A percentile compares a stretch with the other conserved stretches of the same genome.
Conservation (phyloP, 2,329 filamentous ascomycete species). For the Pyrenochaeta sp. region DNA sequence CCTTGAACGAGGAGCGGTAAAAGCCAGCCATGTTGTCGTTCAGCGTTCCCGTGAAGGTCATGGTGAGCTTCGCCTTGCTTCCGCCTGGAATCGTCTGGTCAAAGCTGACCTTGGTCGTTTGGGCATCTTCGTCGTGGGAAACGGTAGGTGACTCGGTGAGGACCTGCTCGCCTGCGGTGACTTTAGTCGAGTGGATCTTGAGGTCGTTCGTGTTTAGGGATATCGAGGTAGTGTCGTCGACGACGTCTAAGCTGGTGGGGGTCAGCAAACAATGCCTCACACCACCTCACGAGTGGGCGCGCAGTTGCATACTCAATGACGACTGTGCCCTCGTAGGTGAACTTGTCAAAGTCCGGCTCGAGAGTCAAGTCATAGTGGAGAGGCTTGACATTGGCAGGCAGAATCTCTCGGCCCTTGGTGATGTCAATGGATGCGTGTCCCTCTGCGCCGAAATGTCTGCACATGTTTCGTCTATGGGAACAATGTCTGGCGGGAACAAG, state of each 20-base stretch:
- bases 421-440: constrained; percentile 66
- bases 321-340: constrained; percentile 86
- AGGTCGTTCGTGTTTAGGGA: constrained; percentile 89
- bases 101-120: constrained; percentile 84
- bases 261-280: constrained; percentile 26
- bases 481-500: constrained; percentile 63
- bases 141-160: constrained; percentile 71
- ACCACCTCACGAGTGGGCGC: neutral
- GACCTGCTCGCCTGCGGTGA: constrained; percentile 67
- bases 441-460: constrained; percentile 67
- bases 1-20: constrained; percentile 94
- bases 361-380: constrained; percentile 89
- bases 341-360: constrained; percentile 88
- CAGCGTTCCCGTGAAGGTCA: constrained; percentile 79
- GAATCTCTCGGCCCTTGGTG: constrained; percentile 76
- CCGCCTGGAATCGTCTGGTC: constrained; percentile 76
- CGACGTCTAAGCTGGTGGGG: constrained; percentile 72
- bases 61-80: constrained; percentile 77
- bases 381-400: constrained; percentile 93
- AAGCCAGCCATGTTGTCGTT: constrained; percentile 98
- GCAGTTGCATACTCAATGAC: constrained; percentile 71
- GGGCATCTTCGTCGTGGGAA: constrained; percentile 78
- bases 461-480: constrained; percentile 81
- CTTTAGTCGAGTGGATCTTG: constrained; percentile 77
- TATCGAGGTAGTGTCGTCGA: constrained; percentile 83